These are phyloP conservation scores for Gossypioides kirkii DNA, from an alignment of 345 rosid genomes.

Conservation along the genomic window DNA sequence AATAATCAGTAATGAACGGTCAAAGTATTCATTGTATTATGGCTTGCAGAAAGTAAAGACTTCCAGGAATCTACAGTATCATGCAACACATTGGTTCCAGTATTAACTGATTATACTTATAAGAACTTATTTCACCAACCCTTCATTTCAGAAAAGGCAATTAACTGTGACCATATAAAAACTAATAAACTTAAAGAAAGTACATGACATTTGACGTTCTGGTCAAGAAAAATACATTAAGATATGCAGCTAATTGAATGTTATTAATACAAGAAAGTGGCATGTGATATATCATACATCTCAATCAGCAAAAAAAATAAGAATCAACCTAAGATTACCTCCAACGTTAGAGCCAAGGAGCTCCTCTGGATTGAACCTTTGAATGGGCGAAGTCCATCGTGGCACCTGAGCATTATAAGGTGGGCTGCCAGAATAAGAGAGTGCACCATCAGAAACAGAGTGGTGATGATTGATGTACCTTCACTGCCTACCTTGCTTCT, in stretches of 20 bases:
- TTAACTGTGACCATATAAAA: background rate
- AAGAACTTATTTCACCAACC: background rate
- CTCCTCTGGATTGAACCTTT: slow-evolving; percentile 38
- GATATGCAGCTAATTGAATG: background rate
- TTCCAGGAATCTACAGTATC: background rate
- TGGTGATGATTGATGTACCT: slow-evolving; percentile 48
- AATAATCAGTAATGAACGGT: background rate
- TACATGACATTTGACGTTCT: background rate
- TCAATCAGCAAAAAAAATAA: background rate
- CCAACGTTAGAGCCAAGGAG: slow-evolving; percentile 35
- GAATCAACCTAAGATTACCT: slow-evolving; percentile 30
- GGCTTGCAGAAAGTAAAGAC: background rate
- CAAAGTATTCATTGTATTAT: background rate
- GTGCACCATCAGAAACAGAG: slow-evolving; percentile 62
- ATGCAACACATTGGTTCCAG: background rate
- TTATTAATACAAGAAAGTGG: background rate
- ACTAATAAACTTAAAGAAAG: background rate
- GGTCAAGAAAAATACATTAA: background rate
- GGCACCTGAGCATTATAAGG: slow-evolving; percentile 50
- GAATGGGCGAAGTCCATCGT: slow-evolving; percentile 52
- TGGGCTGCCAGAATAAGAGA: slow-evolving; percentile 52
- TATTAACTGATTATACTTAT: background rate
- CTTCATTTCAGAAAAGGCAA: background rate
- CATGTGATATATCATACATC: background rate
- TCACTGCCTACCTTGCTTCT: slow-evolving; percentile 47